Conservation (phyloP, 2,329 filamentous ascomycete genomes). For the Ascocoryne sarcoides region DNA sequence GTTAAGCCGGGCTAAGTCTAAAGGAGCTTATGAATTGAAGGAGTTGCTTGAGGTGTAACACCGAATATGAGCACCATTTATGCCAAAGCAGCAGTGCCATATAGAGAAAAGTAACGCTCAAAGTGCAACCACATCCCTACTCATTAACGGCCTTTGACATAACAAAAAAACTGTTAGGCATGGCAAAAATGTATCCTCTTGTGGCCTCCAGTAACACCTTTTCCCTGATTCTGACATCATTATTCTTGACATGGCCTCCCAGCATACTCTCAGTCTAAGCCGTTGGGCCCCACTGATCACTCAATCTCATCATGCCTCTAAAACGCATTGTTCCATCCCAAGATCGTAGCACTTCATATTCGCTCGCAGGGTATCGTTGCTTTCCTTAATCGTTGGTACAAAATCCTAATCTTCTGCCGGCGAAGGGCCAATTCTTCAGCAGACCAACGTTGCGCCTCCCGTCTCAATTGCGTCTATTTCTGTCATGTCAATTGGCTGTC, state of each 20-base stretch:
- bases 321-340: not conserved
- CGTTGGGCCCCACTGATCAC: not conserved
- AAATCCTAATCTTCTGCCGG: not conserved
- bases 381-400: not conserved
- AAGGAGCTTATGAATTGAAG: too few species aligned
- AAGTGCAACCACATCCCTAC: too few species aligned
- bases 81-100: too few species aligned
- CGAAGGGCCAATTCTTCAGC: slow-evolving; percentile 15
- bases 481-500: slow-evolving; percentile 60
- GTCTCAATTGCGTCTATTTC: slow-evolving; percentile 97
- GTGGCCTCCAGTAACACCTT: too few species aligned
- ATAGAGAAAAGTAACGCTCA: too few species aligned
- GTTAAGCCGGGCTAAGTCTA: too few species aligned
- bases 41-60: too few species aligned
- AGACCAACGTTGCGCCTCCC: slow-evolving; percentile 65
- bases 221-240: too few species aligned
- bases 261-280: not conserved
- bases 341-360: not conserved
- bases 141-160: too few species aligned
- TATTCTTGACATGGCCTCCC: not conserved
- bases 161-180: too few species aligned
- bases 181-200: too few species aligned
- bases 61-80: too few species aligned
- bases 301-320: not conserved
- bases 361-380: not conserved